Conservation (phyloP, 768 basidiomycete genomes). For the Mycena rebaudengoi region DNA sequence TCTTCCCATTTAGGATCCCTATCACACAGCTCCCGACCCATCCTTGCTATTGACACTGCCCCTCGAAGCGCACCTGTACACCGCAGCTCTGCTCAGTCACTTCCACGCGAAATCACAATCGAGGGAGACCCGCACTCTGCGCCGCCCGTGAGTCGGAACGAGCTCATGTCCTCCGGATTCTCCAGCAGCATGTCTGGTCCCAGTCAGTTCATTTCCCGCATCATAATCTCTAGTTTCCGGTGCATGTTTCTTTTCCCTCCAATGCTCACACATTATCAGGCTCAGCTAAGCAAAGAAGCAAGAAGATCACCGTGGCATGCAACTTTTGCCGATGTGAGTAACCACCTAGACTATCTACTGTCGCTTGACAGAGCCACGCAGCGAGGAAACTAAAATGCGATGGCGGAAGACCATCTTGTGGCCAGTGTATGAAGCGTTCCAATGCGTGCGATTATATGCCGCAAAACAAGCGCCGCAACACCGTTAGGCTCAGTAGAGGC, state of each 20-base stretch:
- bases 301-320: constrained; percentile 90
- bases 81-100: constrained; percentile 55
- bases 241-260: constrained; percentile 23
- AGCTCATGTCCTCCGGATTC: constrained; percentile 45
- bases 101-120: constrained; percentile 56
- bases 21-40: constrained; percentile 60
- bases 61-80: constrained; percentile 52
- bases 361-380: constrained; percentile 41
- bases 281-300: constrained; percentile 72
- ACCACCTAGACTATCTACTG: constrained; percentile 13
- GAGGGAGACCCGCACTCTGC: constrained; percentile 53
- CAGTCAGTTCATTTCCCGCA: constrained; percentile 23
- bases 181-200: constrained; percentile 43
- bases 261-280: constrained; percentile 43
- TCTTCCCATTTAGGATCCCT: constrained; percentile 55
- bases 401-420: constrained; percentile 83
- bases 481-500: constrained; percentile 62
- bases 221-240: too few species aligned
- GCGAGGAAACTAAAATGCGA: constrained; percentile 92
- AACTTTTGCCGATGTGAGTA: constrained; percentile 89
- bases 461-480: constrained; percentile 77
- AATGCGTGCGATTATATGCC: constrained; percentile 85
- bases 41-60: constrained; percentile 70
- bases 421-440: constrained; percentile 81
- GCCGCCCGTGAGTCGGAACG: constrained; percentile 53